phyloP scores from a whole-genome alignment of 116 monocot species.

The Dioscorea cayenensis region DNA sequence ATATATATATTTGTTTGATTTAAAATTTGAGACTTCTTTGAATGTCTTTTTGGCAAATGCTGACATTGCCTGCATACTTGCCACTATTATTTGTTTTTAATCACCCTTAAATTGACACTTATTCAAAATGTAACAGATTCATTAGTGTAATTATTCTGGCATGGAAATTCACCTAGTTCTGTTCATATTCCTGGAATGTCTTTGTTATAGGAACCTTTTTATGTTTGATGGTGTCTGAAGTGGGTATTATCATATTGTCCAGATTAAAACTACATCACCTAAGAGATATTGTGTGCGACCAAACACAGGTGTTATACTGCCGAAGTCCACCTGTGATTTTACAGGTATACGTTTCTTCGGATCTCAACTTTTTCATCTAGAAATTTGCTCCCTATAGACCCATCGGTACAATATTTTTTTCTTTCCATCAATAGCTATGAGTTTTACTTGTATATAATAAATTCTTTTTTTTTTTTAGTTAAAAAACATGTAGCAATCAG shows the following conservation, averaged over 20 bases:
- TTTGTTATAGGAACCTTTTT: not conserved
- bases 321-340: slow-evolving; percentile 58
- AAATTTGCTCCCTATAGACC: not conserved
- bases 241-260: slow-evolving; percentile 7
- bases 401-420: not conserved
- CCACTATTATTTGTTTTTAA: no score
- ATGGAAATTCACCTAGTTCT: not conserved
- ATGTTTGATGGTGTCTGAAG: not conserved
- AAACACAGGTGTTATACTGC: slow-evolving; percentile 73
- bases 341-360: slow-evolving; percentile 39
- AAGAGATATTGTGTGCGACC: slow-evolving; percentile 87
- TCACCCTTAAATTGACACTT: no score
- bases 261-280: slow-evolving; percentile 97
- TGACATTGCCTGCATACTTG: not conserved
- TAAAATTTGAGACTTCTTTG: no score
- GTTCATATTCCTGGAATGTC: not conserved
- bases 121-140: no score
- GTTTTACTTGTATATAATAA: not conserved
- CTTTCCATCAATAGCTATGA: no score
- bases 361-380: not conserved
- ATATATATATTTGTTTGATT: no score
- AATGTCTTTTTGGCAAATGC: no score
- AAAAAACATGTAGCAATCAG: not conserved
- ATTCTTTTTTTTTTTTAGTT: not conserved
- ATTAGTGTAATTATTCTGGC: not conserved